Evolutionary conservation across 2,329 filamentous ascomycete genomes (phyloP).

Genomic region (Pseudogymnoascus sp.): DNA sequence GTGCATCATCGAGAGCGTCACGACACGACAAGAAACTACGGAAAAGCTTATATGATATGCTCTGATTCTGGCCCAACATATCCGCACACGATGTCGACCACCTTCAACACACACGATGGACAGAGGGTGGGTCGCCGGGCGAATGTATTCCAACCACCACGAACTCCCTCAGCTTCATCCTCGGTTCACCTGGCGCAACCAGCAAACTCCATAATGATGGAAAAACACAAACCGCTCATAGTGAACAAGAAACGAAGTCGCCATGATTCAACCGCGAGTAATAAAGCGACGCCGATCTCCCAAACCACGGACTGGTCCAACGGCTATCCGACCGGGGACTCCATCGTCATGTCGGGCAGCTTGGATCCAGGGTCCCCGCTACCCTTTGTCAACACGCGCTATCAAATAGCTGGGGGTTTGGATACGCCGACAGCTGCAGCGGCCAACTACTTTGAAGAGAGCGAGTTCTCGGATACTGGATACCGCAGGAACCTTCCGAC

Average conservation of each 20-base stretch:
- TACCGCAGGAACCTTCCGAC: slow-evolving; percentile 27
- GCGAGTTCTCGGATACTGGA: slow-evolving; percentile 32
- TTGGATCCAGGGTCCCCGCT: slow-evolving; percentile 28
- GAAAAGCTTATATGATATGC: neutral
- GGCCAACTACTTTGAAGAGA: slow-evolving; percentile 29
- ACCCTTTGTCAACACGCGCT: slow-evolving; percentile 43
- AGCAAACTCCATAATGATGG: neutral
- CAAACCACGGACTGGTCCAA: slow-evolving; percentile 8
- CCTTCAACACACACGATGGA: slow-evolving; percentile 7
- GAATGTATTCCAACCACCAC: slow-evolving; percentile 37
- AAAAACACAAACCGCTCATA: neutral
- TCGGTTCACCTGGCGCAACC: slow-evolving; percentile 25
- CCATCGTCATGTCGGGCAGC: slow-evolving; percentile 10
- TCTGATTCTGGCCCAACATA: neutral
- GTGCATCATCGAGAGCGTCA: neutral
- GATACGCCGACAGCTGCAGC: slow-evolving; percentile 36
- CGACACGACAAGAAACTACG: neutral
- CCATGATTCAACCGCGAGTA: slow-evolving; percentile 13
- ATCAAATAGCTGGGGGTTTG: slow-evolving; percentile 42
- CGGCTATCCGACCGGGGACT: slow-evolving; percentile 7
- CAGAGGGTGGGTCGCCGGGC: slow-evolving; percentile 13
- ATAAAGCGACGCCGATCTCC: slow-evolving; percentile 12
- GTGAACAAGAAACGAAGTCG: slow-evolving; percentile 18
- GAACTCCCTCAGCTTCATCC: slow-evolving; percentile 31
- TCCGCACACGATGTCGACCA: slow-evolving; percentile 1